Evolutionary conservation across 306 rosid species (phyloP), one percentile per base, ranked within the genome.

Genomic region (Pterocarpus santalinus): DNA sequence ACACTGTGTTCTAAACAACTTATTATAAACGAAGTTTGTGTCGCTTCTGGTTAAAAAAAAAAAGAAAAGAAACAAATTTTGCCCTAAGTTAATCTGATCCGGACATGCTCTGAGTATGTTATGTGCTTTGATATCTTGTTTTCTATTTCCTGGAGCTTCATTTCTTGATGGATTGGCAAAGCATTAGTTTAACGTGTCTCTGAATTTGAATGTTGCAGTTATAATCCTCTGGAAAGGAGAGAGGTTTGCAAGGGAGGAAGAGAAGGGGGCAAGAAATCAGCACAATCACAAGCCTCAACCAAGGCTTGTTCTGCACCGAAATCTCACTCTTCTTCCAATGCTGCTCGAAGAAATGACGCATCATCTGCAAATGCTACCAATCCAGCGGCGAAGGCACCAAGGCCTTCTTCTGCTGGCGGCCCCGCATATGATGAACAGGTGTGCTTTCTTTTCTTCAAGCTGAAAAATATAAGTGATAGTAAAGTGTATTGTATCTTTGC

Each of bases 151-250:
- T 43, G 0, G 7, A 6, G 47, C 7, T 43, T 43, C 2, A 10
- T 43, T 43, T 43, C 28, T 43, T 8, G 9, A 43, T 43, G 47
- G 44, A 43, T 43, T 43, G 6, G 47, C 8, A 5, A 5, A 43
- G 2, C 1, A 2, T 43, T 6, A 5, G 47, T 43, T 43, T 43
- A 5, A 43, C 8, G 7, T 43, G 9, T 43, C 47, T 43, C 7
- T 43, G 47, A 43, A 43, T 43, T 43, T 43, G 47, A 43, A 43
- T 49, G 17, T 38, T 61, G 28, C 58, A 95, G 99, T 84, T 95
- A 95, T 69, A 95, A 93, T 81, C 90, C 99, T 76, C 44, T 82
- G 76, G 99, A 93, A 82, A 91, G 98, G 88, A 89, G 99, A 77
- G 99, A 93, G 72, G 73, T 76, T 15, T 80, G 90, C 88, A 93